These are phyloP conservation scores for Hippophae tibetana DNA, from an alignment of 306 rosid species.

Conservation along the genomic window DNA sequence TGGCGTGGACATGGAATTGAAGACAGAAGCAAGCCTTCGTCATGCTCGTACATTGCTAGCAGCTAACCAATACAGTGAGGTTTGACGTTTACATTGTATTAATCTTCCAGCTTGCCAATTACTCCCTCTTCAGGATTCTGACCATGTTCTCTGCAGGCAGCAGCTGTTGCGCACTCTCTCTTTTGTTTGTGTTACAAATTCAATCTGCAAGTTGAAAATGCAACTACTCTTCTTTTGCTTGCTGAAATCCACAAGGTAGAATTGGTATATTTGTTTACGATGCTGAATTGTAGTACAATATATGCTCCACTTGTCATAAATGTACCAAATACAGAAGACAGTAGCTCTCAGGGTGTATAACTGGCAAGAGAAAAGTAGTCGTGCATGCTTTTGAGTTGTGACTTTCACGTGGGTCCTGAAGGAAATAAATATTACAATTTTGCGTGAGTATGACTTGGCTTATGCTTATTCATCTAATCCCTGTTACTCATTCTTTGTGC, in stretches of 20 bases:
- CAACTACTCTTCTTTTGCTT: slow-evolving; percentile 86
- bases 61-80: slow-evolving; percentile 92
- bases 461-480: background rate
- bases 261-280: background rate
- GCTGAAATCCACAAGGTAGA: slow-evolving; percentile 95
- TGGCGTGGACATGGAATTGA: slow-evolving; percentile 90
- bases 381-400: background rate
- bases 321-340: too few species aligned
- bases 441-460: background rate
- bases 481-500: background rate
- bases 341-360: too few species aligned
- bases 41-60: slow-evolving; percentile 87
- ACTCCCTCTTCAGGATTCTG: background rate
- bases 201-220: slow-evolving; percentile 90
- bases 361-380: background rate
- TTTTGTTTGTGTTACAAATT: slow-evolving; percentile 90
- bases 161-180: slow-evolving; percentile 87
- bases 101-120: background rate
- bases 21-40: slow-evolving; percentile 92
- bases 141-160: slow-evolving; percentile 48
- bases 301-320: too few species aligned
- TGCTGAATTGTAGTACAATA: too few species aligned
- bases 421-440: background rate
- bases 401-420: background rate
- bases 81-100: slow-evolving; percentile 18